Percentiles rank a stretch among this genome's conserved stretches.
Conservation (phyloP, 1,284 basidiomycete species). For the Ceratobasidium sp. region DNA sequence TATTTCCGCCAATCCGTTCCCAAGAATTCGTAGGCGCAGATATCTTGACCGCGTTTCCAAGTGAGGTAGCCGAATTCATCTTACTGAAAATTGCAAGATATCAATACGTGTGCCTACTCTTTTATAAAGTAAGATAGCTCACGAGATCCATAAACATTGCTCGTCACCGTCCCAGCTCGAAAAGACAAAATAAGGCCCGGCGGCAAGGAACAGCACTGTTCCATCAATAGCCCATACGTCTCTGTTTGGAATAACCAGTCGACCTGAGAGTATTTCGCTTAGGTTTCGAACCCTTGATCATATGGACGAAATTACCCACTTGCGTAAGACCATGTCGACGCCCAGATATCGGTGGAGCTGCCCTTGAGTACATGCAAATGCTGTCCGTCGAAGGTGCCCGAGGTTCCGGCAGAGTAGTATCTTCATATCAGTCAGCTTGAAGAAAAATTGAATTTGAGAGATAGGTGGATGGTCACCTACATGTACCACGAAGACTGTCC, state of each 20-base stretch:
- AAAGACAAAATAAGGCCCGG: constrained; percentile 54
- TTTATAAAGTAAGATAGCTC: constrained; percentile 17
- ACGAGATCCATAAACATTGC: constrained; percentile 56
- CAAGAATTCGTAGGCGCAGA: constrained; percentile 53
- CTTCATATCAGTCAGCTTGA: constrained; percentile 45
- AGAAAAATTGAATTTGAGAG: background rate
- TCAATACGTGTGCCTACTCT: background rate
- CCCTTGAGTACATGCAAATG: constrained; percentile 54
- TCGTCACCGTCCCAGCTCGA: constrained; percentile 54
- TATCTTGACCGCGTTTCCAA: constrained; percentile 55
- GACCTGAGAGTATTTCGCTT: constrained; percentile 42
- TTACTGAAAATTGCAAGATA: constrained; percentile 45
- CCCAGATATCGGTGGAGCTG: constrained; percentile 55
- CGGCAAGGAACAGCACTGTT: constrained; percentile 52
- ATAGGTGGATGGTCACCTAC: constrained; percentile 3
- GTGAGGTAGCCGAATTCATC: constrained; percentile 54
- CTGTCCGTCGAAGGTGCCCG: constrained; percentile 55
- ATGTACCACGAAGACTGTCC: constrained; percentile 38
- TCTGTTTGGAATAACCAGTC: constrained; percentile 53
- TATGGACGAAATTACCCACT: background rate
- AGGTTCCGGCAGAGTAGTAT: constrained; percentile 56
- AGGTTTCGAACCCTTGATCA: background rate
- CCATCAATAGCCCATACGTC: constrained; percentile 57
- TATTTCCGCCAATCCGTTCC: constrained; percentile 29
- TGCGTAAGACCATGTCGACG: constrained; percentile 47